Evolutionary conservation across 1,284 basidiomycete species (phyloP).

Genomic region (Peniophora sp.): DNA sequence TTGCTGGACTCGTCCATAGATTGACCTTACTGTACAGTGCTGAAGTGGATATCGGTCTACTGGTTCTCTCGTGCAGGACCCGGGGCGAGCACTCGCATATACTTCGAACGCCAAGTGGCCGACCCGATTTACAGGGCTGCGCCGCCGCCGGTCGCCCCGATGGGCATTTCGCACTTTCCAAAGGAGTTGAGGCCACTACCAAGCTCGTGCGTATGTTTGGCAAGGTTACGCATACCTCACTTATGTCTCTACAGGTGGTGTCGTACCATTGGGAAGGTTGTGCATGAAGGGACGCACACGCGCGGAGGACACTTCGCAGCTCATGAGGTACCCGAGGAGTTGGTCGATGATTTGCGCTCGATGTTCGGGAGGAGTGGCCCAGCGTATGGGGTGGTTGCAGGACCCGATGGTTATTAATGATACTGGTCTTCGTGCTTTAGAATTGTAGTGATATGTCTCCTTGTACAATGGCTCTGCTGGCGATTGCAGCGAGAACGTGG

Average conservation of each 20-base stretch:
- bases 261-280: slow-evolving; percentile 4
- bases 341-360: slow-evolving; percentile 8
- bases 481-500: too few species aligned
- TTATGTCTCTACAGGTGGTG: slow-evolving; percentile 4
- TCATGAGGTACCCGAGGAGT: slow-evolving; percentile 8
- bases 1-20: neutral
- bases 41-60: slow-evolving; percentile 53
- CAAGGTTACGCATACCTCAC: neutral
- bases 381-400: neutral
- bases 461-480: too few species aligned
- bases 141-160: slow-evolving; percentile 26
- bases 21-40: slow-evolving; percentile 27
- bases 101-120: slow-evolving; percentile 30
- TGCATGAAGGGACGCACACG: slow-evolving; percentile 8
- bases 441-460: too few species aligned
- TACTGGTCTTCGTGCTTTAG: too few species aligned
- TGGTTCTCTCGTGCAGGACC: slow-evolving; percentile 52
- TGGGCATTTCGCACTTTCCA: slow-evolving; percentile 43
- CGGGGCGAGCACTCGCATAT: slow-evolving; percentile 44
- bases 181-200: slow-evolving; percentile 32
- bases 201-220: slow-evolving; percentile 4
- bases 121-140: neutral
- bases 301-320: slow-evolving; percentile 13
- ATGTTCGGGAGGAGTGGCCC: slow-evolving; percentile 11
- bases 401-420: neutral